Evolutionary conservation across 495 filamentous ascomycete genomes (phyloP), one percentile per base, ranked within the genome.

Genomic region (Lasiosphaeria miniovina): DNA sequence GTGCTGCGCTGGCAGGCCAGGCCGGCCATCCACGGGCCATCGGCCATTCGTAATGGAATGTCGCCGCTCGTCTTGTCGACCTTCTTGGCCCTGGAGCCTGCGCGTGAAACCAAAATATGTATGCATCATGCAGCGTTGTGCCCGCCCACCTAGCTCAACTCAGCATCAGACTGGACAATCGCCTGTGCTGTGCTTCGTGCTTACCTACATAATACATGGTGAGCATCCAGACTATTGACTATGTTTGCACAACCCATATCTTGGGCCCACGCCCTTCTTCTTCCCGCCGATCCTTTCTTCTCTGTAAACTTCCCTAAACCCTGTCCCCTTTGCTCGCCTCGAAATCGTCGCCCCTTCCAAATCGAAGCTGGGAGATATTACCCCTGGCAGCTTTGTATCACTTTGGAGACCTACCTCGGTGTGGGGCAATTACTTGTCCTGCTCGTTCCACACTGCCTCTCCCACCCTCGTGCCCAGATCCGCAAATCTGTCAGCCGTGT

Each of bases 81-180:
- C 35, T 14, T 41, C 54, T 52, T 48, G 45, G 35, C 45, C 15
- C 35, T 36, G 7, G 54, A 40, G 48, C 50, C 36, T 64, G 45
- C 50, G 59, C 55, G 64, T 66, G 61, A 57, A 51, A 69, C 36
- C 57, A 3, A 45, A 38, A 9, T 31, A 4, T 34, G 12, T 55
- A 57, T 63, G 60, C 64, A 67, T 52, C 36, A 51, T 65, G 63
- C 68, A 66, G 59, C 61, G 49, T 59, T 57, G 59, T 62, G 60
- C 56, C 52, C 56, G 43, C 59, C 24, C 52, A 38, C 55, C 59
- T 58, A 62, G 62, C 67, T 62, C 65, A 57, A 59, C 56, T 64
- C 50, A 48, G 57, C 55, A 60, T 59, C 62, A 59, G 36, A 32
- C 34, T 33, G 24, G 55, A 31, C 40, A 62, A 49, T 45, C 51